phyloP scores from a whole-genome alignment of 306 rosid species.

The Ormosia semicastrata region DNA sequence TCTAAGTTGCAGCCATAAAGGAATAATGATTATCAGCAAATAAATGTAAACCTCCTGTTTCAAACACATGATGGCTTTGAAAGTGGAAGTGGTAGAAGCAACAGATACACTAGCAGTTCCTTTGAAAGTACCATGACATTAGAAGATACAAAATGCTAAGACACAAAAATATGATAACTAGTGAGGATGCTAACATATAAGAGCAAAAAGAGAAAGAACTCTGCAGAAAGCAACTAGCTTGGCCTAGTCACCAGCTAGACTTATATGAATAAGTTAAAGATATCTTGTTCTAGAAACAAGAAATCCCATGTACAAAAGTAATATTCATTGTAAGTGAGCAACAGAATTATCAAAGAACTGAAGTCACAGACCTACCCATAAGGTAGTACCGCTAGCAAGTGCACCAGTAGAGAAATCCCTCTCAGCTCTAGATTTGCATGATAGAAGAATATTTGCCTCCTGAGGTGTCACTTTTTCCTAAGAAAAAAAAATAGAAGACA shows the following conservation, averaged over 20 bases:
- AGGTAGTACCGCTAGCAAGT: slow-evolving; percentile 37
- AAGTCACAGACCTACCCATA: slow-evolving; percentile 51
- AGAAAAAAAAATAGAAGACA: too few relatives aligned
- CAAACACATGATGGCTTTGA: too few relatives aligned
- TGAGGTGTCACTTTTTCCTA: too few relatives aligned
- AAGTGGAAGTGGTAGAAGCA: too few relatives aligned
- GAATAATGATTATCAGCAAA: slow-evolving; percentile 23
- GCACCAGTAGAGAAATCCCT: slow-evolving; percentile 31
- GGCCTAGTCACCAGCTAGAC: neutral
- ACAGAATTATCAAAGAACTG: too few relatives aligned
- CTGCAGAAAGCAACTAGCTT: neutral
- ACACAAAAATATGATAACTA: too few relatives aligned
- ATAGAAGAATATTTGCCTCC: too few relatives aligned
- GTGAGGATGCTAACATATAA: too few relatives aligned
- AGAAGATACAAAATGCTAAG: too few relatives aligned
- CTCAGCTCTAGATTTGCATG: slow-evolving; percentile 44
- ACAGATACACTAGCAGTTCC: too few relatives aligned
- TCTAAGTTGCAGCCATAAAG: slow-evolving; percentile 61
- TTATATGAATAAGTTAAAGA: neutral
- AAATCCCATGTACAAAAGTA: neutral
- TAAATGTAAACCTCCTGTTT: neutral
- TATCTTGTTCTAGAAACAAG: neutral
- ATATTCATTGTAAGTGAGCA: too few relatives aligned
- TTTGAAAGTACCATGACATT: too few relatives aligned
- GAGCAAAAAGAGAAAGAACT: neutral